Evolutionary conservation across 257 asterid species (phyloP), one percentile per base, ranked within the genome.

Genomic region (Catharanthus roseus): DNA sequence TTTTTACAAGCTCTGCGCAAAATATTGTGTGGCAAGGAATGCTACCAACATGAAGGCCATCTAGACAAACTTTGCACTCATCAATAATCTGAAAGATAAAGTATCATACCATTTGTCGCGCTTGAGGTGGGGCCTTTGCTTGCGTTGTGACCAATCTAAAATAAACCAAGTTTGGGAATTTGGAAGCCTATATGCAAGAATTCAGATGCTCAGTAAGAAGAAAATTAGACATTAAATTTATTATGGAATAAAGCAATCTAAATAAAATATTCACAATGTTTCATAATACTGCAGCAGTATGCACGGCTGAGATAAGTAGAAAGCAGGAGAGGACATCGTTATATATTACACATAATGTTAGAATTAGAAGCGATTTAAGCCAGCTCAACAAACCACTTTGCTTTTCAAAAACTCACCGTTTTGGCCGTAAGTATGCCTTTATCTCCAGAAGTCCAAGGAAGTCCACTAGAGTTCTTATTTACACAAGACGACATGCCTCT

Each of bases 121-220:
- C 79, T 86, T 81, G 93, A 51, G 86, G 82, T 38, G 90, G 79
- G 79, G 86, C 75, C 47, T 67, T 85, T 78, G 85, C 82, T 83
- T 88, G 93, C 19, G 79, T 80, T 65, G 91, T 77, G 63, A 86
- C 51, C 79, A 84, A 79, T 82, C 97, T 88, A 73, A 77, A 69
- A 78, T 45, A 73, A 73, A 75, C 75, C 72, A 82, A 76, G 80
- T 74, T 71, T 51, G 89, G 82, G 26, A 75, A 75, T 70, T 67
- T 79, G 68, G 68, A 77, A 64, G 54, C 91, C 97, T 88, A 67
- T 28, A 68, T 18, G 71, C 55, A 71, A 77, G 67, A 74, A 60
- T 42, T 42, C 58, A 75, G 9, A 41, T 70, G 78, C 68, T 57
- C 29, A 60, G 54, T 68, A 58, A 73, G 77, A 74, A 64, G 24